A percentile compares a stretch with the other conserved stretches of the same genome.
Evolutionary conservation across 1,139 yeast species (phyloP).

Genomic region (Taphrina populina): DNA sequence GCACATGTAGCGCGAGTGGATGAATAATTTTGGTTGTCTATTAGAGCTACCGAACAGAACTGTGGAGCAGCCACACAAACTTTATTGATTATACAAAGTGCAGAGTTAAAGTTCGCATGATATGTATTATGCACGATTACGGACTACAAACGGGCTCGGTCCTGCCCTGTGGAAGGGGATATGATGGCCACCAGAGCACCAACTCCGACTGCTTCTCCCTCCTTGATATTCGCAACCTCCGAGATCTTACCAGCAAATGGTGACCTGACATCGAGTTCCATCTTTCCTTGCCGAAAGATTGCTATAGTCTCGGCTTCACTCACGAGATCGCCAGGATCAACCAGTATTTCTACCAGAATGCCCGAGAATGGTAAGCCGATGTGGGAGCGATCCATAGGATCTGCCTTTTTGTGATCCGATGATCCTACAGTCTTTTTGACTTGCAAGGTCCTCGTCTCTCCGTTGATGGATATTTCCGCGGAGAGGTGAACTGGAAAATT

Average conservation of each 20-base stretch:
- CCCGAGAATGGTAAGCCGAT: constrained; percentile 82
- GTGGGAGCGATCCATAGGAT: constrained; percentile 43
- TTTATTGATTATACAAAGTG: too few species aligned
- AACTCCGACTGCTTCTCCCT: constrained; percentile 95
- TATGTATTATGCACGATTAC: too few species aligned
- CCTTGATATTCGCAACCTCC: constrained; percentile 66
- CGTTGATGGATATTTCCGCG: constrained; percentile 78
- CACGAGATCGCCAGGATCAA: constrained; percentile 74
- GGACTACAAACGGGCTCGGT: too few species aligned
- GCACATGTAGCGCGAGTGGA: too few species aligned
- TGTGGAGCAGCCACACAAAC: too few species aligned
- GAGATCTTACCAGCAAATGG: constrained; percentile 72
- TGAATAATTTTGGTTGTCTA: too few species aligned
- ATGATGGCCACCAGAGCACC: constrained; percentile 77
- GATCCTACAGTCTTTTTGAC: constrained; percentile 50
- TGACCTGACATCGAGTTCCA: constrained; percentile 86
- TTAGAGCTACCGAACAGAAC: too few species aligned
- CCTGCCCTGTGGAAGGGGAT: background rate
- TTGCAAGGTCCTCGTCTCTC: constrained; percentile 66
- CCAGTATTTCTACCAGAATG: constrained; percentile 86
- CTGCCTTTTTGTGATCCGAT: constrained; percentile 32
- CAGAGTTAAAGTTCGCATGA: too few species aligned
- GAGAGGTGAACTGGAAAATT: constrained; percentile 83
- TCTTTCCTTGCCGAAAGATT: constrained; percentile 96
- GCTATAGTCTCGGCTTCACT: constrained; percentile 73